phyloP scores from a whole-genome alignment of 1,284 basidiomycete species.

The Trichosporon asahii region DNA sequence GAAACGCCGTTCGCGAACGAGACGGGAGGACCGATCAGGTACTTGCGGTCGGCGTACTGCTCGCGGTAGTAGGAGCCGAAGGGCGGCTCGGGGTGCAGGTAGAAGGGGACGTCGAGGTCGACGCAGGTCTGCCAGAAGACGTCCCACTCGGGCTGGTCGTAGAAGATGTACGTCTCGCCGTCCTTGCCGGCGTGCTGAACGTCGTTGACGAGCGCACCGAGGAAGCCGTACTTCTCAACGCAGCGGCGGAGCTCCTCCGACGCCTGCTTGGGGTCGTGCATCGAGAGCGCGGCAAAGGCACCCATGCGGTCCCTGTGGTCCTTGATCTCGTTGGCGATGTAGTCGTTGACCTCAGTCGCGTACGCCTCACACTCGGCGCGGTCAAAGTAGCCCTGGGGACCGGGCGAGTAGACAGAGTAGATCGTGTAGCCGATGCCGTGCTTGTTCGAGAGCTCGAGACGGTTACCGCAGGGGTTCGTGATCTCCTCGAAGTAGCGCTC shows the following conservation, averaged over 20 bases:
- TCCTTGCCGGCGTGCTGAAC: constrained; percentile 32
- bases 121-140: constrained; percentile 42
- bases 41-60: constrained; percentile 42
- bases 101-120: constrained; percentile 46
- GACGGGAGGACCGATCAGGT: constrained; percentile 43
- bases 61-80: constrained; percentile 40
- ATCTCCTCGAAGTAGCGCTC: constrained; percentile 28
- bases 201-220: constrained; percentile 36
- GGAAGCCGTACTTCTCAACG: constrained; percentile 39
- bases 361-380: constrained; percentile 25
- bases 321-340: constrained; percentile 34
- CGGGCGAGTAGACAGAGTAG: constrained; percentile 27
- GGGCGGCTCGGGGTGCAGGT: constrained; percentile 47
- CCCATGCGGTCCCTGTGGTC: constrained; percentile 41
- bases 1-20: constrained; percentile 47
- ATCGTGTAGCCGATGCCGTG: constrained; percentile 30
- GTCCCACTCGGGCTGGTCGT: constrained; percentile 37
- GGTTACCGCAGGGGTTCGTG: constrained; percentile 27
- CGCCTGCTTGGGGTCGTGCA: constrained; percentile 46
- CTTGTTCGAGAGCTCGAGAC: constrained; percentile 27
- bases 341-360: constrained; percentile 25
- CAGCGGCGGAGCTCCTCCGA: constrained; percentile 39
- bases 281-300: constrained; percentile 43
- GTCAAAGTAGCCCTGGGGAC: constrained; percentile 23
- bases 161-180: constrained; percentile 32